Conservation (phyloP, 768 basidiomycete genomes). For the Ramaria sp. region DNA sequence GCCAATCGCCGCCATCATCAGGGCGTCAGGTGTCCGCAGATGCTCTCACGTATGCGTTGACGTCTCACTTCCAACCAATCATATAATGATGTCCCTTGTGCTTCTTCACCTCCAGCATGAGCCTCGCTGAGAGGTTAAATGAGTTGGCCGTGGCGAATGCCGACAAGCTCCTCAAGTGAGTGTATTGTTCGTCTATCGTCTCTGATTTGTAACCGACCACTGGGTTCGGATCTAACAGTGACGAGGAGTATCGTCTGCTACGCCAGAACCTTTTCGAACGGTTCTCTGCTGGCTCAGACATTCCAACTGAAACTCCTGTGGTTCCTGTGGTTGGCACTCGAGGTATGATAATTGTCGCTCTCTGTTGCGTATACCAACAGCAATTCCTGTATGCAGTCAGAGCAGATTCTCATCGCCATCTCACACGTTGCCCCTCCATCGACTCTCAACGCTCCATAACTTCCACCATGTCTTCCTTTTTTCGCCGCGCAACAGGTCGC, state of each 20-base stretch:
- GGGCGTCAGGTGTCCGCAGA: slow-evolving; percentile 20
- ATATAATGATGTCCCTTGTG: slow-evolving; percentile 4
- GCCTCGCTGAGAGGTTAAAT: slow-evolving; percentile 70
- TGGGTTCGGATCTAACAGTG: slow-evolving; percentile 31
- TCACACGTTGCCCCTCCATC: slow-evolving; percentile 35
- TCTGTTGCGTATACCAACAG: neutral
- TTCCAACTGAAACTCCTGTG: slow-evolving; percentile 53
- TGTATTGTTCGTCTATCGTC: slow-evolving; percentile 9
- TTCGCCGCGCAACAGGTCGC: slow-evolving; percentile 36
- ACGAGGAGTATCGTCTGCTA: slow-evolving; percentile 77
- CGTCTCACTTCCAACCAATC: neutral
- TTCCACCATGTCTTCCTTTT: slow-evolving; percentile 39
- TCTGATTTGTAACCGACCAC: neutral
- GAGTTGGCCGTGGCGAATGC: slow-evolving; percentile 73
- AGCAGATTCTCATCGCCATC: neutral
- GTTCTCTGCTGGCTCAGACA: slow-evolving; percentile 43
- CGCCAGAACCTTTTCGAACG: slow-evolving; percentile 80
- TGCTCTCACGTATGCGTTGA: slow-evolving; percentile 22
- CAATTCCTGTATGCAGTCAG: neutral
- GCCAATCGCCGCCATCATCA: slow-evolving; percentile 6
- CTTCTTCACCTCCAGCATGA: slow-evolving; percentile 34
- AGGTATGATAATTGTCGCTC: neutral
- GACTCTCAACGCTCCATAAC: slow-evolving; percentile 41
- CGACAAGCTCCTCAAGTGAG: slow-evolving; percentile 68
- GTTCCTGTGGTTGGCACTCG: slow-evolving; percentile 25